Evolutionary conservation across 1,139 yeast species (phyloP), one percentile per base, ranked within the genome.

Genomic region (Geotrichum macrosporum): DNA sequence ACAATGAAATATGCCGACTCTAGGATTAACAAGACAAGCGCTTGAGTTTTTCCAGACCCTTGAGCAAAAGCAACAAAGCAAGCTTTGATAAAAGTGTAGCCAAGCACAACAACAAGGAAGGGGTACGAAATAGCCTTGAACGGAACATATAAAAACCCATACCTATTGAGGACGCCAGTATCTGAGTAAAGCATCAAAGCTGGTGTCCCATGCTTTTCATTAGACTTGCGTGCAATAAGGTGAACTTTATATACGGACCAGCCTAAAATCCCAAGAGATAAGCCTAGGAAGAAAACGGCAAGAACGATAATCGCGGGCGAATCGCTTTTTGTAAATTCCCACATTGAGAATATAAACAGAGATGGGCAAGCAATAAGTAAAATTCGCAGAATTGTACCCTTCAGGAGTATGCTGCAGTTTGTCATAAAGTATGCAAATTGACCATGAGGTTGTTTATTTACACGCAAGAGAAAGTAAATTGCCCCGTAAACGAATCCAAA

Each of bases 111-210:
- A 12, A 76, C 66, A 47, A 87, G 76, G 74, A 88, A 92, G 74
- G 82, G 89, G 68, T 84, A 92, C 57, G 77, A 74, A 54, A 80
- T 81, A 20, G 97, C 96, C 57, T 86, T 77, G 71, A 76, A 92
- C 69, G 87, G 96, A 34, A 88, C 86, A 60, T 92, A 92, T 55
- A 92, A 68, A 69, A 88, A 92, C 0, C 98, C 98, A 66, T 82
- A 92, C 64, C 84, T 80, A 72, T 86, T 87, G 61, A 92, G 73
- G 53, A 86, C 79, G 43, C 72, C 73, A 10, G 82, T 77, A 61
- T 92, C 94, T 44, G 96, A 95, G 62, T 78, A 92, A 54, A 92
- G 73, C 55, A 89, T 71, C 64, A 84, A 89, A 2, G 97, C 97
- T 0, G 97, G 94, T 53, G 94, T 89, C 58, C 85, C 83, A 67